These are phyloP conservation scores for Fusarium tuaranense DNA, from an alignment of 2,329 filamentous ascomycete species.

Conservation along the genomic window DNA sequence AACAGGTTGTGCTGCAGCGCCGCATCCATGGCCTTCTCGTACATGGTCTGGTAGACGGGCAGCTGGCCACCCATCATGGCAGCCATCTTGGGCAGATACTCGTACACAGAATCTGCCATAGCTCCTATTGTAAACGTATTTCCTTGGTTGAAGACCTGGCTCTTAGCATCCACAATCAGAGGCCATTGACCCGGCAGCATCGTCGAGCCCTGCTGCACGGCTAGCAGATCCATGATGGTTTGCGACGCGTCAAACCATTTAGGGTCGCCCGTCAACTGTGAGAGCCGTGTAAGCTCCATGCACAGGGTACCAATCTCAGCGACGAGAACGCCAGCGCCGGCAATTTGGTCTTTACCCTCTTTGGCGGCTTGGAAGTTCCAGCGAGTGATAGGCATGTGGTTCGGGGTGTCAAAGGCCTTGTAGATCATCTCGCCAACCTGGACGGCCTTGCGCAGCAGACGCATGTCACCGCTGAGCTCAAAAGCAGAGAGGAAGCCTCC, in stretches of 20 bases:
- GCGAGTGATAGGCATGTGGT: conserved; percentile 70
- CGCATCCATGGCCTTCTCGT: conserved; percentile 66
- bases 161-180: conserved; percentile 38
- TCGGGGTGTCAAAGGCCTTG: conserved; percentile 75
- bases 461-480: conserved; percentile 69
- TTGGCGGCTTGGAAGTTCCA: conserved; percentile 57
- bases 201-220: conserved; percentile 73
- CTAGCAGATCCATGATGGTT: conserved; percentile 75
- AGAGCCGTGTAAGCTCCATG: conserved; percentile 78
- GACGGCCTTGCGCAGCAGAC: conserved; percentile 70
- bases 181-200: conserved; percentile 81
- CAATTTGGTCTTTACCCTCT: conserved; percentile 45
- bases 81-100: conserved; percentile 94
- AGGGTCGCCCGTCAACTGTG: conserved; percentile 77
- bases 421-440: conserved; percentile 75
- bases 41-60: conserved; percentile 67
- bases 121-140: conserved; percentile 62
- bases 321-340: conserved; percentile 54
- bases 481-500: conserved; percentile 78
- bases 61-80: conserved; percentile 67
- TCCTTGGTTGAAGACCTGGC: conserved; percentile 38
- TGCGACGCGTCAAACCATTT: conserved; percentile 82
- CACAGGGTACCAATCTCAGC: conserved; percentile 72
- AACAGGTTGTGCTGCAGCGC: conserved; percentile 70
- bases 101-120: conserved; percentile 71